A percentile compares a stretch with the other conserved stretches of the same genome.
These are phyloP conservation scores for Picocystis sp. DNA, from an alignment of 163 green algal genomes.

Conservation along the genomic window DNA sequence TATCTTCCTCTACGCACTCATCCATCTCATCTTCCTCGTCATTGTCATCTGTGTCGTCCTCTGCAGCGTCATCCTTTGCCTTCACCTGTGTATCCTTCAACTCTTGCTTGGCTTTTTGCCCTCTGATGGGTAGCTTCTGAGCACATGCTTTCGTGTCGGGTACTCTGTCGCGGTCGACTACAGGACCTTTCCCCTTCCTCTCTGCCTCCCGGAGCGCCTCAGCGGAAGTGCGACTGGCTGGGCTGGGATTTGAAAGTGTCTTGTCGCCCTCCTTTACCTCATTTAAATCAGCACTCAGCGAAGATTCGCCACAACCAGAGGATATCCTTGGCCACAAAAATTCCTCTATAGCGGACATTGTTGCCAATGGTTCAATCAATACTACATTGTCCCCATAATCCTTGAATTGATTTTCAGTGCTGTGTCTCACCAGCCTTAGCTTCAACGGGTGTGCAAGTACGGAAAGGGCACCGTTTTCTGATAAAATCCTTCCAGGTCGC, in stretches of 20 bases:
- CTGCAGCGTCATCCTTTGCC: constrained; percentile 1
- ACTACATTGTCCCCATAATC: constrained; percentile 82
- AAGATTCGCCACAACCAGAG: too few species aligned
- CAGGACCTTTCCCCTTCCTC: too few species aligned
- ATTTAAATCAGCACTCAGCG: too few species aligned
- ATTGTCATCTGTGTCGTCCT: constrained; percentile 1
- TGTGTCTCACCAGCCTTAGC: constrained; percentile 49
- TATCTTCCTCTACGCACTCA: background rate
- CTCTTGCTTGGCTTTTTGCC: too few species aligned
- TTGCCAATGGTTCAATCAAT: constrained; percentile 88
- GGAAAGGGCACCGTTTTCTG: constrained; percentile 31
- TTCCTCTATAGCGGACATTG: constrained; percentile 82
- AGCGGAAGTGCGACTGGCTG: too few species aligned
- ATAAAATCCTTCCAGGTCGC: too few species aligned
- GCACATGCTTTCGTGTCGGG: too few species aligned
- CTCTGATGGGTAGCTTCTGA: too few species aligned
- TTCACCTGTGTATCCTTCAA: too few species aligned
- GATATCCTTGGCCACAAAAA: constrained; percentile 75
- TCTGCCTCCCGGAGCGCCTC: too few species aligned
- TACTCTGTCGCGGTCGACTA: too few species aligned
- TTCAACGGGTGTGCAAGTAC: constrained; percentile 80
- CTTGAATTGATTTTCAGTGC: constrained; percentile 19
- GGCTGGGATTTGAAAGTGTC: background rate
- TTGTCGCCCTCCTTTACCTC: background rate
- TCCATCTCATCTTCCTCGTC: constrained; percentile 12